Base-by-base conservation (phyloP, 495 filamentous ascomycete genomes). In the Immersiella caudata region DNA sequence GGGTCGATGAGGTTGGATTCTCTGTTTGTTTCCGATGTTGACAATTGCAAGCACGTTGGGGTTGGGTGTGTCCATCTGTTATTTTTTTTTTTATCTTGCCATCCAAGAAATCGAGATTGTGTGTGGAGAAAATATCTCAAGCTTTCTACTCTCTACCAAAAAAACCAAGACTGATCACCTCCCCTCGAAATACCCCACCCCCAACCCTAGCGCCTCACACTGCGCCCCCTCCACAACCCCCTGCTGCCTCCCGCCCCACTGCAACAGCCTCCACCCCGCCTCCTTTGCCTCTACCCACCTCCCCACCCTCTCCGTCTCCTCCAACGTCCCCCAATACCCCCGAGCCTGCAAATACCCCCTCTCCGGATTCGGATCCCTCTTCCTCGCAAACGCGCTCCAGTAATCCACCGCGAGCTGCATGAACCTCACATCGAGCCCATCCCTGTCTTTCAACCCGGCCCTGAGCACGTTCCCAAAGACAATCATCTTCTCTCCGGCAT, bases 401-500 rank as follows among this genome's bases (percentile, higher is more conserved):
- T 73, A 71, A 25, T 76, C 74, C 7, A 76, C 68, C n/a, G 71
- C 60, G 21, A 76, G 27, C 59, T 60, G 60, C 67, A 67, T 59
- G 36, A 74, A 74, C n/a, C 58, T 52, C 25, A 70, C 58, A 35
- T 76, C 74, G 2, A 61, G 64, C 20, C 68, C 74, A 35, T 76
- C 74, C 9, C 74, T 52, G 36, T 71, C 67, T 2, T 72, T 70
- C 46, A 66, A n/a, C 1, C 72, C 74, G 14, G 27, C 64, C 14
- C 74, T 58, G 6, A 11, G 6, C 36, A 77, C 51, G 50, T 68
- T 74, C 4, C 76, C 78, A 66, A 80, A 80, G 1, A 76, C 75
- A 14, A 78, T 75, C 62, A 77, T 78, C 49, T 83, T 75, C 64
- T 85, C 82, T 25, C 82, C 83, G 21, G 78, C 79, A 68, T 84